Evolutionary conservation across 768 basidiomycete genomes (phyloP).

Genomic region (Auricularia sp.): DNA sequence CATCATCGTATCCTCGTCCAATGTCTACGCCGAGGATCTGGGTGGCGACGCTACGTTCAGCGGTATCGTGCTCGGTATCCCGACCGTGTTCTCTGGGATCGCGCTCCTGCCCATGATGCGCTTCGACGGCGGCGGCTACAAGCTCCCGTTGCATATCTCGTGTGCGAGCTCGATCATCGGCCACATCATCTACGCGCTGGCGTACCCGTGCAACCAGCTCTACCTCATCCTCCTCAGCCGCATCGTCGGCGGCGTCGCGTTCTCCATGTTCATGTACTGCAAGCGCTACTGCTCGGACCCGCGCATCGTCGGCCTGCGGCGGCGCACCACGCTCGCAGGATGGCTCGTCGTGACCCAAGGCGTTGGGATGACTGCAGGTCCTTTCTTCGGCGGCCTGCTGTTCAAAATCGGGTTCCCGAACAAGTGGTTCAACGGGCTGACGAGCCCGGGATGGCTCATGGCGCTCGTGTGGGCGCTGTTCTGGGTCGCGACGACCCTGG

Average conservation of each 20-base stretch:
- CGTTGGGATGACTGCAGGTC: slow-evolving; percentile 50
- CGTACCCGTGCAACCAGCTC: slow-evolving; percentile 47
- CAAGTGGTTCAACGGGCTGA: slow-evolving; percentile 54
- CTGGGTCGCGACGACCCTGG: slow-evolving; percentile 28
- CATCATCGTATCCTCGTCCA: slow-evolving; percentile 57
- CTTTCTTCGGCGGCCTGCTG: slow-evolving; percentile 51
- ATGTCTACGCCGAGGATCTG: slow-evolving; percentile 48
- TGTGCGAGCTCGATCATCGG: slow-evolving; percentile 46
- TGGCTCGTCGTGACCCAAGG: slow-evolving; percentile 57
- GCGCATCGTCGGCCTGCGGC: slow-evolving; percentile 51
- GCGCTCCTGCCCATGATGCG: slow-evolving; percentile 44
- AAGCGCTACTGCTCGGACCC: slow-evolving; percentile 65
- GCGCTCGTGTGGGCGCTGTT: slow-evolving; percentile 42
- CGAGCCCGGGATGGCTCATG: slow-evolving; percentile 57
- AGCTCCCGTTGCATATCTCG: slow-evolving; percentile 40
- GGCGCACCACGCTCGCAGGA: slow-evolving; percentile 50
- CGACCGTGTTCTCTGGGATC: slow-evolving; percentile 50
- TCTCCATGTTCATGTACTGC: slow-evolving; percentile 48
- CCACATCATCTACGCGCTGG: slow-evolving; percentile 49
- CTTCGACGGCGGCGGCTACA: slow-evolving; percentile 48
- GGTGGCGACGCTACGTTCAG: slow-evolving; percentile 64
- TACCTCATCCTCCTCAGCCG: slow-evolving; percentile 65
- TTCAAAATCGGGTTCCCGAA: slow-evolving; percentile 51
- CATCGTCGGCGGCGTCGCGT: slow-evolving; percentile 51
- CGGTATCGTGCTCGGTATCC: slow-evolving; percentile 59